A percentile compares a stretch with the other conserved stretches of the same genome.
Conservation (phyloP, 2,329 filamentous ascomycete genomes). For the Sclerotinia glacialis region DNA sequence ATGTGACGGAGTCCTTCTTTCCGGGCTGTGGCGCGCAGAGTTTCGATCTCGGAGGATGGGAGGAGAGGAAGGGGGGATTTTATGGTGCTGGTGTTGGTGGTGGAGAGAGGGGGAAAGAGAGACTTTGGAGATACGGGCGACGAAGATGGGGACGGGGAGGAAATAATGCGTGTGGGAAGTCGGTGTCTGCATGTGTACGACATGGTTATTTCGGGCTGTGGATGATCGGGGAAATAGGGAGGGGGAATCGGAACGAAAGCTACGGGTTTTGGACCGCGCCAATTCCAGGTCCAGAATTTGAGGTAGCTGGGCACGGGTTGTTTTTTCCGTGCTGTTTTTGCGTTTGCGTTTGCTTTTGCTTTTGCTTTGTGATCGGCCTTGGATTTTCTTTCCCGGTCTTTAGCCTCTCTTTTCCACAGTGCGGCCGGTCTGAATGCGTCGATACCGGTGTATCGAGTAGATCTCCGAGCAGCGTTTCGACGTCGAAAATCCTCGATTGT, state of each 20-base stretch:
- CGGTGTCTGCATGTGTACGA: background rate
- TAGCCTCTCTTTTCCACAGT: background rate
- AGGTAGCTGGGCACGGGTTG: background rate
- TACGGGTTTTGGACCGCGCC: background rate
- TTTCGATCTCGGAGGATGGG: background rate
- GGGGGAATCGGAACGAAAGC: background rate
- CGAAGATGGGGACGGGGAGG: background rate
- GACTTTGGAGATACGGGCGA: background rate
- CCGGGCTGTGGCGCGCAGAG: background rate
- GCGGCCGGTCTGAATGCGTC: background rate
- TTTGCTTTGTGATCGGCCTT: background rate
- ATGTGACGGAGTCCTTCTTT: background rate
- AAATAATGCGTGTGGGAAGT: background rate
- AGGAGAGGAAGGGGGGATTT: background rate
- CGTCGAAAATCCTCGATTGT: background rate
- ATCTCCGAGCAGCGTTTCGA: background rate
- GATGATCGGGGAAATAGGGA: background rate
- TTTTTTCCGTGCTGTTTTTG: fast-evolving
- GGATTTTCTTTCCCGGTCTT: background rate
- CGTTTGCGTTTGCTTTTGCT: fast-evolving
- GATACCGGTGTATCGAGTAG: background rate
- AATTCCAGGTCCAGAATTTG: constrained; percentile 2
- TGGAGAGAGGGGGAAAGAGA: background rate
- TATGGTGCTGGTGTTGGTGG: background rate
- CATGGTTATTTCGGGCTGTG: background rate